Conservation (phyloP, 371 early-diverging fungal genomes). For the Haplosporangium sp. region DNA sequence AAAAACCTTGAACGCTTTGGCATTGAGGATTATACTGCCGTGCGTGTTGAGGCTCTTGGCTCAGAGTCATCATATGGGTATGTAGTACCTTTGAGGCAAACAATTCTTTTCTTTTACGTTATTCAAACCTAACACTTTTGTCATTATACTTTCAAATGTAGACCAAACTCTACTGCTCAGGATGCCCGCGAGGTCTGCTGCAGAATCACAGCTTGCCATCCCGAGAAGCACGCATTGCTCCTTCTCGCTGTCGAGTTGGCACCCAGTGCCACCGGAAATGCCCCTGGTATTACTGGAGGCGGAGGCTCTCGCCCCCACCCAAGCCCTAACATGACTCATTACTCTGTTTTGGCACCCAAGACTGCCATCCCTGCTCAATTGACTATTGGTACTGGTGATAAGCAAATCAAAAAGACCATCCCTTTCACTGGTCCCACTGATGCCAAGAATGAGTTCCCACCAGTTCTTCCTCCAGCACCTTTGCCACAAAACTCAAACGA, state of each 20-base stretch:
- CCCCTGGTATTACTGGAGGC: constrained; percentile 78
- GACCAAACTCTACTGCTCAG: constrained; percentile 63
- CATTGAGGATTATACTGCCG: constrained; percentile 63
- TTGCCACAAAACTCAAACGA: constrained; percentile 29
- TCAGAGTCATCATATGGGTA: constrained; percentile 79
- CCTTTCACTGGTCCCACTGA: constrained; percentile 39
- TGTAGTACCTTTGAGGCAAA: background rate
- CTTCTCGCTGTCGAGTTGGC: constrained; percentile 76
- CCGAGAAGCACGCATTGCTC: constrained; percentile 65
- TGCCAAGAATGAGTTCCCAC: constrained; percentile 53
- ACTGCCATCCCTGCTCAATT: constrained; percentile 59
- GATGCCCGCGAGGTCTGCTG: constrained; percentile 75
- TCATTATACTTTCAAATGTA: constrained; percentile 13
- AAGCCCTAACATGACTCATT: constrained; percentile 75
- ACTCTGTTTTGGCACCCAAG: constrained; percentile 73
- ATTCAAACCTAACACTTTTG: background rate
- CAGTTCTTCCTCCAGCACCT: constrained; percentile 38
- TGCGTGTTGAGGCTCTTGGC: constrained; percentile 76
- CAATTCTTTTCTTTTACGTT: constrained; percentile 1
- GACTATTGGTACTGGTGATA: constrained; percentile 57
- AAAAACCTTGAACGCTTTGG: constrained; percentile 63
- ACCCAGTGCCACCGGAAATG: constrained; percentile 83
- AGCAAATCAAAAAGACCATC: constrained; percentile 29
- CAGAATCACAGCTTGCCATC: constrained; percentile 72
- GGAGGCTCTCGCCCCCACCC: constrained; percentile 76